phyloP scores from a whole-genome alignment of 1,284 basidiomycete genomes.

The Stereum hirsutum region DNA sequence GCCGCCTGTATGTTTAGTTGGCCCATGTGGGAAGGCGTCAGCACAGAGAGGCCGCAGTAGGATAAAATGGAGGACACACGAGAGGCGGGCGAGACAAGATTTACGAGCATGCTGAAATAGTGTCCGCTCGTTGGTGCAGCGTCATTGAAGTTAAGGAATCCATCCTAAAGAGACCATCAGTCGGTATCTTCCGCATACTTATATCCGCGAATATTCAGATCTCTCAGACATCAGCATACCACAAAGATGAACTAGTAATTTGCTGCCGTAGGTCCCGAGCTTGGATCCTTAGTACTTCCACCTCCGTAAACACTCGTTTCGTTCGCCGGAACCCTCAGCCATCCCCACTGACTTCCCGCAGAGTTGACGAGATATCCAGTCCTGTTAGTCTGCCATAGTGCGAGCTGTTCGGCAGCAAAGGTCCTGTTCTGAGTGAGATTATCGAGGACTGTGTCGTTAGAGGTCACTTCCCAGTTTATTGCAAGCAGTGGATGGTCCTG shows the following conservation, averaged over 20 bases:
- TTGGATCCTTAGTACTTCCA: constrained; percentile 22
- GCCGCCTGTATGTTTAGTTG: no score
- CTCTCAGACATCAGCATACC: no score
- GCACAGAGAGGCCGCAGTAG: no score
- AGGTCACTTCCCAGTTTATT: constrained; percentile 10
- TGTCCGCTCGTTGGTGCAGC: constrained; percentile 4
- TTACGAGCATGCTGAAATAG: constrained; percentile 7
- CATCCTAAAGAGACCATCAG: background rate
- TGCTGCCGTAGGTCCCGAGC: constrained; percentile 21
- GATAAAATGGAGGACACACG: no score
- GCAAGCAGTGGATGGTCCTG: constrained; percentile 21
- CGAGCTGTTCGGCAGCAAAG: constrained; percentile 6
- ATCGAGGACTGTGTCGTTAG: constrained; percentile 12
- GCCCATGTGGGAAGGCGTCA: no score
- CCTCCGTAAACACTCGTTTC: constrained; percentile 20
- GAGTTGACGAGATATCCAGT: constrained; percentile 11
- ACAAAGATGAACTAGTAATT: constrained; percentile 9
- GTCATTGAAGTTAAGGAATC: constrained; percentile 2
- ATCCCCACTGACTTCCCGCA: constrained; percentile 14
- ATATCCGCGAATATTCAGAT: no score
- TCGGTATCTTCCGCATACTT: no score
- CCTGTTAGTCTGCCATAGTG: constrained; percentile 10
- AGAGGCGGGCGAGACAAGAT: constrained; percentile 7
- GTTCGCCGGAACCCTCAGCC: constrained; percentile 20
- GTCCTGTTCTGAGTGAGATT: constrained; percentile 10